Base-by-base conservation (phyloP, 2,329 filamentous ascomycete genomes). In the Colletotrichum godetiae region DNA sequence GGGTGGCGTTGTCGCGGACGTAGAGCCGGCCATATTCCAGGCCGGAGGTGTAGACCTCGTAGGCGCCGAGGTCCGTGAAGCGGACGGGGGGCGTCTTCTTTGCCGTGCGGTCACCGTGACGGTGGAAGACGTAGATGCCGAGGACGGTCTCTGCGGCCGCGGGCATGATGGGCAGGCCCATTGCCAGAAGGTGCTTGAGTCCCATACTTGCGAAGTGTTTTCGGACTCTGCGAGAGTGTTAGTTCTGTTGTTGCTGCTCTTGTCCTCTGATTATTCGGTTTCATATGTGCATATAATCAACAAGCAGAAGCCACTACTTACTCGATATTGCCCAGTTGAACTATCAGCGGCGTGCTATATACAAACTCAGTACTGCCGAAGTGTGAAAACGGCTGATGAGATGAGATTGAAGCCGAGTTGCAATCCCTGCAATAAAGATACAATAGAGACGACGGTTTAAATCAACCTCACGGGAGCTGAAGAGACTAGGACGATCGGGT, bases 21-120 rank as follows among this genome's bases (percentile, higher is more conserved):
- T 98, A 98, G 72, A 92, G 92, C 76, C 87, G 84, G 77, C 94
- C 92, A 84, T 93, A 98, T 88, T 92, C 96, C 69, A 86, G 82
- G 74, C 94, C 95, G 0, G 93, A 92, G 59, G 87, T 86, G 82
- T 91, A 92, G 76, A 95, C 91, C 84, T 98, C 88, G 60, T 88
- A 84, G 80, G 95, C 95, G 37, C 95, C 95, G 64, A 98, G 88
- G 73, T 92, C 88, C 13, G 95, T 98, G 80, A 98, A 84, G 76
- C 89, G 88, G 33, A 94, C 91, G 13, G 93, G 93, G 58, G 91
- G 86, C 75, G 90, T 91, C 22, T 90, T 87, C 85, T 97, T 98
- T 75, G 94, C 85, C 0, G 95, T 96, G 68, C 95, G 91, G 82
- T 98, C 95, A 71, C 95, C 95, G 84, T 98, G 95, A 58, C 95